Conservation (phyloP, 306 rosid species). For the Argentina anserina region DNA sequence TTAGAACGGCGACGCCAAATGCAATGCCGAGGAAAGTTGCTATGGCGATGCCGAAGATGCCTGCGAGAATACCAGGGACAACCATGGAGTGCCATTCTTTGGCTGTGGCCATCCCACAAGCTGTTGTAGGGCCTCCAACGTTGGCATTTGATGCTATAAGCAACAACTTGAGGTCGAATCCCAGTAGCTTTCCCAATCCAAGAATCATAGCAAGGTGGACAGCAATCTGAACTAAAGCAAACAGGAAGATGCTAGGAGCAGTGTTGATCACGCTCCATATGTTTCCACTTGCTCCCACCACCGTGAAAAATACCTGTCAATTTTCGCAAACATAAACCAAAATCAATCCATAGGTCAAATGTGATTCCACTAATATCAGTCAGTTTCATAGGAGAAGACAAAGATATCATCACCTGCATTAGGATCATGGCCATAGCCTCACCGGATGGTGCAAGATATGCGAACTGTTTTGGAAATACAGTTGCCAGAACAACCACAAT, state of each 20-base stretch:
- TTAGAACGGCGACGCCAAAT: constrained; percentile 44
- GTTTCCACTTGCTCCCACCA: constrained; percentile 51
- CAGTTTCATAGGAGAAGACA: neutral
- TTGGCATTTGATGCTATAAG: constrained; percentile 57
- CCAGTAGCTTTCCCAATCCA: constrained; percentile 43
- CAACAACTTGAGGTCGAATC: constrained; percentile 38
- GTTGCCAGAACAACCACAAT: constrained; percentile 41
- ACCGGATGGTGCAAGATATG: constrained; percentile 47
- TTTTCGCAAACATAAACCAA: neutral
- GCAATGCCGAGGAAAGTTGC: constrained; percentile 76
- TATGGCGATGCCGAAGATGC: constrained; percentile 62
- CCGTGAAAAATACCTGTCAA: constrained; percentile 42
- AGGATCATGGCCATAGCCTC: constrained; percentile 50
- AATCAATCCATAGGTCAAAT: neutral
- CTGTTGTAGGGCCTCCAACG: constrained; percentile 51
- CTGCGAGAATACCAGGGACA: constrained; percentile 75
- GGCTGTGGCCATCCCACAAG: constrained; percentile 65
- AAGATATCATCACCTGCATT: constrained; percentile 34
- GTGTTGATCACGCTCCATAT: constrained; percentile 43
- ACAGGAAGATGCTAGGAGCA: constrained; percentile 44
- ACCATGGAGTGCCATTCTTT: constrained; percentile 68
- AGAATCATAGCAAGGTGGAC: constrained; percentile 43
- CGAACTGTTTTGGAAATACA: constrained; percentile 34
- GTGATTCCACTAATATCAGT: neutral
- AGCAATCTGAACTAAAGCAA: constrained; percentile 34